Percentiles rank a stretch among this genome's conserved stretches.
Conservation (phyloP, 495 filamentous ascomycete genomes). For the Saxophila tyrrhenica region DNA sequence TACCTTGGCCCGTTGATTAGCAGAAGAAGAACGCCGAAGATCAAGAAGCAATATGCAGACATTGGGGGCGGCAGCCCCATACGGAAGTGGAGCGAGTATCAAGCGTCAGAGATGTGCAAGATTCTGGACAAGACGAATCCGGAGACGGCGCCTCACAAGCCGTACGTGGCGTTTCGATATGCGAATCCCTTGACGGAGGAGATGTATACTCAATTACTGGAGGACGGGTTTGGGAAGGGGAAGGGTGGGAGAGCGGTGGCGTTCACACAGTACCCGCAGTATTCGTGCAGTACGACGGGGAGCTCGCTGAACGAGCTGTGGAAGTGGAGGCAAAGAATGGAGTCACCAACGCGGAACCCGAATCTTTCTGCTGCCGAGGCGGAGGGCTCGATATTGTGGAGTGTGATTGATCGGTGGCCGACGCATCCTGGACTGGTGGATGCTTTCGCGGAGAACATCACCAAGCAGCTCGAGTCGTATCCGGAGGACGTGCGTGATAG, state of each 20-base stretch:
- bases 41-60: constrained; percentile 83
- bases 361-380: constrained; percentile 31
- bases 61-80: constrained; percentile 97
- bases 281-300: constrained; percentile 96
- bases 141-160: constrained; percentile 90
- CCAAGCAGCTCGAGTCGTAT: constrained; percentile 69
- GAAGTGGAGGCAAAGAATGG: constrained; percentile 85
- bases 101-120: constrained; percentile 91
- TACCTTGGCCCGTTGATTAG: constrained; percentile 86
- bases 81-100: constrained; percentile 92
- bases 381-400: constrained; percentile 75
- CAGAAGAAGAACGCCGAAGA: constrained; percentile 80
- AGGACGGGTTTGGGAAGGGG: constrained; percentile 79
- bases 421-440: constrained; percentile 80
- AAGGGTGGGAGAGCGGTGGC: constrained; percentile 85
- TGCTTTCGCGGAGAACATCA: constrained; percentile 82
- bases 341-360: constrained; percentile 35
- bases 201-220: constrained; percentile 69
- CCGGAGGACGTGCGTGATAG: constrained; percentile 62
- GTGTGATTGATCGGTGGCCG: constrained; percentile 97
- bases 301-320: constrained; percentile 94
- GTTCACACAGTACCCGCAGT: constrained; percentile 98
- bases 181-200: constrained; percentile 89
- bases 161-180: constrained; percentile 98
- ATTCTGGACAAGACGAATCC: constrained; percentile 80